Evolutionary conservation across 75 land plant species (phyloP).

Genomic region (Gnetum montanum): DNA sequence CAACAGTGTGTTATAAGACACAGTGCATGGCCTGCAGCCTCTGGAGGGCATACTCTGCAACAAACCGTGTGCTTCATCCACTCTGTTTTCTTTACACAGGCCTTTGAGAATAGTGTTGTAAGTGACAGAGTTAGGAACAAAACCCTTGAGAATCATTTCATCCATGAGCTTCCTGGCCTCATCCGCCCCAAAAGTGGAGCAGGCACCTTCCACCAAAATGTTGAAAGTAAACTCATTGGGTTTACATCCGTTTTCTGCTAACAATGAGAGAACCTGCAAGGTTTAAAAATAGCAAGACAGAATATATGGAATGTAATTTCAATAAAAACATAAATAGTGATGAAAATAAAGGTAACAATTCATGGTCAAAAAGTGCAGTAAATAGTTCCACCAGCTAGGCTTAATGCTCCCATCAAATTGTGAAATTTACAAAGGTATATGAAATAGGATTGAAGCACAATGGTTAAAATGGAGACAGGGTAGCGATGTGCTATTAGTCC

Average conservation of each 20-base stretch:
- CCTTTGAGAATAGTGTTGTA: slow-evolving; percentile 50
- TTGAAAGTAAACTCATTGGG: slow-evolving; percentile 54
- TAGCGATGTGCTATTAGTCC: too few species aligned
- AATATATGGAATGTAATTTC: too few species aligned
- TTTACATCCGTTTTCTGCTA: slow-evolving; percentile 19
- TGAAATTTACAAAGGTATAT: too few species aligned
- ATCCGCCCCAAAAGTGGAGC: slow-evolving; percentile 34
- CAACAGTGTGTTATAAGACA: slow-evolving; percentile 42
- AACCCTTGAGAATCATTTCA: slow-evolving; percentile 47
- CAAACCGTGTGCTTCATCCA: slow-evolving; percentile 39
- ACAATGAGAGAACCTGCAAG: slow-evolving; percentile 16
- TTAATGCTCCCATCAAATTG: too few species aligned
- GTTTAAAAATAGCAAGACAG: too few species aligned
- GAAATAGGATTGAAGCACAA: too few species aligned
- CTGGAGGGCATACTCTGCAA: slow-evolving; percentile 22
- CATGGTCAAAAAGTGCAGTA: too few species aligned
- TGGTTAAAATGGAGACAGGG: too few species aligned
- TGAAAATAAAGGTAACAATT: too few species aligned
- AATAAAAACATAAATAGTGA: too few species aligned
- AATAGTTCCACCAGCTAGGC: too few species aligned
- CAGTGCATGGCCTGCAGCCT: slow-evolving; percentile 50
- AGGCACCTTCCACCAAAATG: slow-evolving; percentile 38
- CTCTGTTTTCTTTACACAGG: slow-evolving; percentile 43
- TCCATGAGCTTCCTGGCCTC: slow-evolving; percentile 46
- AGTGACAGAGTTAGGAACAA: slow-evolving; percentile 48